These are phyloP conservation scores for Linanthus parryae DNA, from an alignment of 148 eudicot genomes.

Conservation along the genomic window DNA sequence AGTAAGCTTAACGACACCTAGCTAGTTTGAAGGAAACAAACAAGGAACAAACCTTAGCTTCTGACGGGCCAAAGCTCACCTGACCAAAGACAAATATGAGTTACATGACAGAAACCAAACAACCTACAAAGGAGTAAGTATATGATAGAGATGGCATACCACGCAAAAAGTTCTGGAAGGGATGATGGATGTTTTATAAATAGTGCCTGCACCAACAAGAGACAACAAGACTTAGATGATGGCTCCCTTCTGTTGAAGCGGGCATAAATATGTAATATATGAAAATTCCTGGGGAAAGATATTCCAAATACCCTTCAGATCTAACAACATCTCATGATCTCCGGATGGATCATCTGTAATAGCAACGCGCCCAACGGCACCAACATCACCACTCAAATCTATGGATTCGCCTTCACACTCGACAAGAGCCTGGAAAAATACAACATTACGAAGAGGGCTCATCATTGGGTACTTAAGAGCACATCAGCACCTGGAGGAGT, in stretches of 20 bases:
- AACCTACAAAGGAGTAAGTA: no score
- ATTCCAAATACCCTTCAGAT: conserved; percentile 64
- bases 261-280: not conserved
- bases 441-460: conserved; percentile 2
- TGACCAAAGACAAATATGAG: conserved; percentile 27
- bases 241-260: not conserved
- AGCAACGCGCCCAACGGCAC: conserved; percentile 88
- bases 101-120: conserved; percentile 7
- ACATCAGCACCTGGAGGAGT: no score
- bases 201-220: conserved; percentile 66
- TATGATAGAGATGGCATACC: conserved; percentile 44
- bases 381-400: conserved; percentile 97
- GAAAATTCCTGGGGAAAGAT: not conserved
- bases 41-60: conserved; percentile 69
- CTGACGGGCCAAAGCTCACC: conserved; percentile 93
- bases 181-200: conserved; percentile 76
- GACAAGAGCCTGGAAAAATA: conserved; percentile 71
- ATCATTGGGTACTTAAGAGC: no score
- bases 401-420: conserved; percentile 98
- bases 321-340: conserved; percentile 66
- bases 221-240: conserved; percentile 10
- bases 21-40: conserved; percentile 6
- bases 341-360: conserved; percentile 56
- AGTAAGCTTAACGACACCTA: not conserved
- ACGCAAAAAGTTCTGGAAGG: conserved; percentile 93